Evolutionary conservation across 371 early-diverging fungal genomes (phyloP).

Genomic region (Mortierella sp.): DNA sequence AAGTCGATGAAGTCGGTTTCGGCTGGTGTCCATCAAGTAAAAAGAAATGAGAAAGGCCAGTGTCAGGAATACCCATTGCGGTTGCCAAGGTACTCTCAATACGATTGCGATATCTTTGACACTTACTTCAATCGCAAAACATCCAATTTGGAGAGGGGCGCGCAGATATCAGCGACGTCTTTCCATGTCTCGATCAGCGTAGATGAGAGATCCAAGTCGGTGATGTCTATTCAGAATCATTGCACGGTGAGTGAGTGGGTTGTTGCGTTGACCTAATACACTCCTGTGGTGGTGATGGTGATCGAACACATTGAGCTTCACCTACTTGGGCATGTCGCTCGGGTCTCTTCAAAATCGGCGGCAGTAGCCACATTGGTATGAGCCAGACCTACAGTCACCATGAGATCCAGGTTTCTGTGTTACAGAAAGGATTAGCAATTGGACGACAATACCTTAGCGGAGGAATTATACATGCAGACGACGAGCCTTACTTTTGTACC

Average conservation of each 20-base stretch:
- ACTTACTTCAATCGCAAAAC: constrained; percentile 74
- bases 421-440: neutral
- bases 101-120: neutral
- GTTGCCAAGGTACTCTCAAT: neutral
- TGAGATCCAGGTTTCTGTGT: constrained; percentile 32
- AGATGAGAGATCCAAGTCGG: constrained; percentile 80
- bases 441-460: too few species aligned
- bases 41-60: neutral
- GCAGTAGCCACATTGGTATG: constrained; percentile 38
- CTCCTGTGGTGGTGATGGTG: neutral
- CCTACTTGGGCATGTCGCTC: constrained; percentile 51
- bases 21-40: too few species aligned
- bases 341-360: constrained; percentile 46
- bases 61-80: neutral
- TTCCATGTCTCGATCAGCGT: constrained; percentile 73
- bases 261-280: neutral
- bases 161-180: constrained; percentile 67
- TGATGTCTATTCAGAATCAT: constrained; percentile 53
- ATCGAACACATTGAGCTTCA: neutral
- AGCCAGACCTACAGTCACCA: constrained; percentile 48
- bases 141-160: constrained; percentile 64
- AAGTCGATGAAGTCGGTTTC: constrained; percentile 58
- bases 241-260: neutral
- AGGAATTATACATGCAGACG: neutral
- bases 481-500: constrained; percentile 56